Percentiles rank a stretch among this genome's conserved stretches.
Evolutionary conservation across 2,329 filamentous ascomycete genomes (phyloP).

Genomic region (Atkinsonella texensis): DNA sequence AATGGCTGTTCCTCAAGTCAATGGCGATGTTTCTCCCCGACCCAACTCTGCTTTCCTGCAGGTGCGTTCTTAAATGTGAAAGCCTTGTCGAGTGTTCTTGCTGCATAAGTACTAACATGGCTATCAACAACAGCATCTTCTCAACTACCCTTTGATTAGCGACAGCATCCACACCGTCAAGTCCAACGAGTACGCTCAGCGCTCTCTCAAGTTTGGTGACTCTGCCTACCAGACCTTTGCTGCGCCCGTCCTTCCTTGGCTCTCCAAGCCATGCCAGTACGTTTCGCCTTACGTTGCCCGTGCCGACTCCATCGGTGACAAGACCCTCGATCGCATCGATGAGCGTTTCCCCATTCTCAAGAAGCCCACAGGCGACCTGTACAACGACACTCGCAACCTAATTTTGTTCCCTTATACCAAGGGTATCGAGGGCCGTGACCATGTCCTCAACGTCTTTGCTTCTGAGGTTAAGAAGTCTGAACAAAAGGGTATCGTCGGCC

Average conservation of each 20-base stretch:
- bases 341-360: constrained; percentile 60
- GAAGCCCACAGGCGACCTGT: constrained; percentile 62
- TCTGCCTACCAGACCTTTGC: constrained; percentile 65
- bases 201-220: constrained; percentile 64
- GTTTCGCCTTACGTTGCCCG: constrained; percentile 75
- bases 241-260: constrained; percentile 58
- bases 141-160: constrained; percentile 71
- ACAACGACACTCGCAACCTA: constrained; percentile 48
- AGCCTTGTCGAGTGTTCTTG: too few species aligned
- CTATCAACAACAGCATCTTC: constrained; percentile 55
- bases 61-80: constrained; percentile 21
- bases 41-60: constrained; percentile 37
- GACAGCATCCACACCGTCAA: constrained; percentile 71
- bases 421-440: constrained; percentile 48
- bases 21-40: constrained; percentile 35
- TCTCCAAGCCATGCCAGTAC: constrained; percentile 69
- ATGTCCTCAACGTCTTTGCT: constrained; percentile 44
- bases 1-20: constrained; percentile 34
- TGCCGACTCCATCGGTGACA: constrained; percentile 66
- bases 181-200: constrained; percentile 70
- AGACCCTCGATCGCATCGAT: constrained; percentile 58
- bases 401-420: constrained; percentile 52
- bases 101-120: background rate
- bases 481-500: constrained; percentile 51
- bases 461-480: constrained; percentile 51